Base-by-base conservation (phyloP, 495 filamentous ascomycete species). In the Podospora appendiculata region DNA sequence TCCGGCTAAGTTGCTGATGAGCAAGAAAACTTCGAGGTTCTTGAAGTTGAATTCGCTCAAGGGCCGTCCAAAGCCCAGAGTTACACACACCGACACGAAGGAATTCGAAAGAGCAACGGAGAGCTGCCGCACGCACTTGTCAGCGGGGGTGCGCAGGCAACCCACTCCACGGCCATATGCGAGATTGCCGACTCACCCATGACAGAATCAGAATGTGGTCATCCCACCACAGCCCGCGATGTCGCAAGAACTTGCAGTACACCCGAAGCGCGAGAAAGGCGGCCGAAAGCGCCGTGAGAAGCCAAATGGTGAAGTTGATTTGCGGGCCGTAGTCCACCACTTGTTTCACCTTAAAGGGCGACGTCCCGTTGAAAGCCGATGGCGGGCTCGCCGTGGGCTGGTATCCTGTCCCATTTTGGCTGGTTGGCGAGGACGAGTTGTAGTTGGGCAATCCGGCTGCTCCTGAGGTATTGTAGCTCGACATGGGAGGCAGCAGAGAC, bases 11-110 rank as follows among this genome's bases (percentile, higher is more conserved):
- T 65, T 64, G 42, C 50, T 47, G 11, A 53, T 46, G 3, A 69
- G 45, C 14, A 70, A 58, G 16, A 58, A 64, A 5, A 56, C 44
- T 6, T 61, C 44, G 17, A 67, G 53, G 14, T 58, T 53, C 7
- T 50, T 35, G 12, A 53, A 51, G 40, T 59, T 51, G 56, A 70
- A 58, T 34, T 63, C 56, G 8, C 45, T 53, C 1, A 62, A 48
- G 8, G 60, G 62, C 12, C 59, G 53, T 1, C 59, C 61, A 36
- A 66, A 67, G 13, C 66, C 67, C 4, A 60, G 41, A 13, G 53
- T 67, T n/a, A 68, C 50, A 4, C 48, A 44, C 18, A 66, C 58
- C 9, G 80, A 79, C 53, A 96, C 81, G 61, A 96, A 95, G 4
- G 76, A 78, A 65, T 95, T 89, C 4, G 64, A 63, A 8, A 64